Conservation (phyloP, 2,329 filamentous ascomycete genomes). For the Aspergillus piperis region DNA sequence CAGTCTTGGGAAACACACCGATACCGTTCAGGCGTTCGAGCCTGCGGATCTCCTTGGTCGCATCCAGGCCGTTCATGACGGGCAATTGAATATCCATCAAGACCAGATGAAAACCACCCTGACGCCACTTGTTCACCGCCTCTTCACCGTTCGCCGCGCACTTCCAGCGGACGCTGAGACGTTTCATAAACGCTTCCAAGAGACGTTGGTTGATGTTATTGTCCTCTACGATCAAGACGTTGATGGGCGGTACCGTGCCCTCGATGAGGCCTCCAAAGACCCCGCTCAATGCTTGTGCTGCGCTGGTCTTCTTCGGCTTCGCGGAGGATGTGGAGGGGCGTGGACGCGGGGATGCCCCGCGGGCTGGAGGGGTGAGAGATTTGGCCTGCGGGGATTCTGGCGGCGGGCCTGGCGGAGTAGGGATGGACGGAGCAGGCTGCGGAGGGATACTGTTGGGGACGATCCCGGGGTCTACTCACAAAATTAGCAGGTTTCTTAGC, state of each 20-base stretch:
- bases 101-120: conserved; percentile 90
- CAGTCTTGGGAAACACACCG: conserved; percentile 78
- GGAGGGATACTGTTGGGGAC: conserved; percentile 29
- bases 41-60: conserved; percentile 89
- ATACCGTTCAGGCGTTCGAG: conserved; percentile 89
- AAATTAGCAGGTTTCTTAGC: conserved; percentile 9
- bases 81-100: conserved; percentile 98
- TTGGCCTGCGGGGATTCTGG: conserved; percentile 42
- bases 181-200: conserved; percentile 92
- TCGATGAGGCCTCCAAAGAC: conserved; percentile 68
- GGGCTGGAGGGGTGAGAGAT: conserved; percentile 37
- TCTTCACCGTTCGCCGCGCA: conserved; percentile 96
- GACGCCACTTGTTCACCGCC: conserved; percentile 89
- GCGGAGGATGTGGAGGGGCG: conserved; percentile 27
- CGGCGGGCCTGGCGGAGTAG: conserved; percentile 36
- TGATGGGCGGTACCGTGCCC: conserved; percentile 87
- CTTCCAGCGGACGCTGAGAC: conserved; percentile 92
- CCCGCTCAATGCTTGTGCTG: conserved; percentile 32
- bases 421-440: conserved; percentile 31
- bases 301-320: conserved; percentile 39
- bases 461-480: conserved; percentile 25
- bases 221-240: conserved; percentile 96
- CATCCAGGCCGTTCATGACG: conserved; percentile 92
- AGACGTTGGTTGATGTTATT: conserved; percentile 97
- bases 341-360: conserved; percentile 53